A percentile compares a stretch with the other conserved stretches of the same genome.
Evolutionary conservation across 73 alveolate species (phyloP).

Genomic region (Paramecium bursaria): DNA sequence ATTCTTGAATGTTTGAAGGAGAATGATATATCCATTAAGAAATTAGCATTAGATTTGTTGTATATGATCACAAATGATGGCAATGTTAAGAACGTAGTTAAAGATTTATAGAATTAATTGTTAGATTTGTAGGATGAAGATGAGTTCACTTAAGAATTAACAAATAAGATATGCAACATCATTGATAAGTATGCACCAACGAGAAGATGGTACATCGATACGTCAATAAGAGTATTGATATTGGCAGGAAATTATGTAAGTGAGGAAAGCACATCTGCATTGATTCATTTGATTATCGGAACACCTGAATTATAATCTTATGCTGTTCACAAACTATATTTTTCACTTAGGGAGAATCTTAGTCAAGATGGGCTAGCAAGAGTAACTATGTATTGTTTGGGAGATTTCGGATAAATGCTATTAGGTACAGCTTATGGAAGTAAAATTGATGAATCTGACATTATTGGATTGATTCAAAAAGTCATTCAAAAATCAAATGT

Average conservation of each 20-base stretch:
- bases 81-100: slow-evolving; percentile 61
- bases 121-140: slow-evolving; percentile 63
- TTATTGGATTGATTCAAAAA: slow-evolving; percentile 19
- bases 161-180: slow-evolving; percentile 62
- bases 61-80: slow-evolving; percentile 65
- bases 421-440: slow-evolving; percentile 57
- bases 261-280: slow-evolving; percentile 53
- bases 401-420: slow-evolving; percentile 66
- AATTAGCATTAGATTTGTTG: slow-evolving; percentile 60
- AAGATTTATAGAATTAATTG: slow-evolving; percentile 59
- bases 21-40: slow-evolving; percentile 66
- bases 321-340: slow-evolving; percentile 65
- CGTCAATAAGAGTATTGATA: slow-evolving; percentile 48
- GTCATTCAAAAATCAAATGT: slow-evolving; percentile 36
- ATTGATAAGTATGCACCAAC: slow-evolving; percentile 69
- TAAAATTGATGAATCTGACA: slow-evolving; percentile 49
- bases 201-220: slow-evolving; percentile 71
- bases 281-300: slow-evolving; percentile 63
- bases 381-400: slow-evolving; percentile 60
- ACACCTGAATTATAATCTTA: slow-evolving; percentile 63
- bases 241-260: slow-evolving; percentile 67
- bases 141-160: slow-evolving; percentile 17
- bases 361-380: slow-evolving; percentile 68
- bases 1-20: slow-evolving; percentile 67
- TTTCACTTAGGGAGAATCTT: slow-evolving; percentile 62